A percentile compares a stretch with the other conserved stretches of the same genome.
phyloP scores from a whole-genome alignment of 495 filamentous ascomycete genomes.

The Xylaria bambusicola region DNA sequence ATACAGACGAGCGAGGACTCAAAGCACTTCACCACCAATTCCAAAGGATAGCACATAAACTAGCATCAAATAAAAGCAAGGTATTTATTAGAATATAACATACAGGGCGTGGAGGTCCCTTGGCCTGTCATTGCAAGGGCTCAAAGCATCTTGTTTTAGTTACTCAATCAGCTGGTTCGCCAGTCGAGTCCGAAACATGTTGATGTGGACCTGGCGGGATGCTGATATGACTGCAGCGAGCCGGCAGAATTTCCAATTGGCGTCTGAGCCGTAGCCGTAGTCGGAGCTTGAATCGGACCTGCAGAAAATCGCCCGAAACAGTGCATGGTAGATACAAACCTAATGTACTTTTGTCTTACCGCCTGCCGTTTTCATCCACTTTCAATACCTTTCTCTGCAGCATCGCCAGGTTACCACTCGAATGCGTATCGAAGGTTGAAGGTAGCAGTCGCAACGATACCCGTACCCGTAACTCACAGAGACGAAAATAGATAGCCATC shows the following conservation, averaged over 20 bases:
- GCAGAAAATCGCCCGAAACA: not conserved
- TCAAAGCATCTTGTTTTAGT: slow-evolving; percentile 5
- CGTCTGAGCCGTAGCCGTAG: not conserved
- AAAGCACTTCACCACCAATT: no score
- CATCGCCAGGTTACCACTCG: no score
- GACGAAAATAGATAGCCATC: not conserved
- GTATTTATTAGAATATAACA: slow-evolving; percentile 18
- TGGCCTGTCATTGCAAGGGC: slow-evolving; percentile 26
- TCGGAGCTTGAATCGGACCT: slow-evolving; percentile 11
- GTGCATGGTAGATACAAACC: not conserved
- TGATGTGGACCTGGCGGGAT: not conserved
- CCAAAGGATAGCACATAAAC: no score
- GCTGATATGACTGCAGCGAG: not conserved
- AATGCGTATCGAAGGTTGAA: no score
- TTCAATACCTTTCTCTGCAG: not conserved
- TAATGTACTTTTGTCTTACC: not conserved
- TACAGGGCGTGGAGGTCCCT: slow-evolving; percentile 29
- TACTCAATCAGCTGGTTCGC: not conserved
- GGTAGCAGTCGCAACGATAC: not conserved
- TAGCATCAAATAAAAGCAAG: not conserved
- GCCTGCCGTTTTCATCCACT: slow-evolving; percentile 7
- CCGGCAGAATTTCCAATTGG: slow-evolving; percentile 3
- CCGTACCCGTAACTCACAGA: no score
- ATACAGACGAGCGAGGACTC: not conserved
- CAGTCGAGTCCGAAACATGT: not conserved